Conservation (phyloP, 2,329 filamentous ascomycete species). For the Colletotrichum costaricense region DNA sequence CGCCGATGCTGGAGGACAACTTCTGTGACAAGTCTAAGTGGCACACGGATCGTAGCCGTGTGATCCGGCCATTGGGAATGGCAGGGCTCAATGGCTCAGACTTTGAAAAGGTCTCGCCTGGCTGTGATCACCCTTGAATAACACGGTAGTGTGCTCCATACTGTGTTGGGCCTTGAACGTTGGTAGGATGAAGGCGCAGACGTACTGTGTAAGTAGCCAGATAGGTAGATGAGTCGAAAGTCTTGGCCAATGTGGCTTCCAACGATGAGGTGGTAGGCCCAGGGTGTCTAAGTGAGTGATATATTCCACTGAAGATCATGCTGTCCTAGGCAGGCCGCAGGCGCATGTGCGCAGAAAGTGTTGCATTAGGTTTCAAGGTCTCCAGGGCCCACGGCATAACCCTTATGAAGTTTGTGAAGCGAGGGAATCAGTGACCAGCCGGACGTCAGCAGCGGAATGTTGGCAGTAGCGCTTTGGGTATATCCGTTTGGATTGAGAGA, state of each 20-base stretch:
- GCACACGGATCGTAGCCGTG: constrained; percentile 1
- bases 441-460: background rate
- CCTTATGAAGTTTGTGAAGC: background rate
- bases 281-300: background rate
- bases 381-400: background rate
- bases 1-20: background rate
- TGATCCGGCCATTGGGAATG: background rate
- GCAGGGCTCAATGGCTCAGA: background rate
- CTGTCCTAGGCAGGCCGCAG: background rate
- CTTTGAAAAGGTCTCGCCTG: background rate
- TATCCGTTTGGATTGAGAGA: background rate
- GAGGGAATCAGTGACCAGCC: background rate
- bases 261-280: background rate
- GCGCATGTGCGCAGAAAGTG: background rate
- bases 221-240: background rate
- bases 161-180: too few relatives aligned
- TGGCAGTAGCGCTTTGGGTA: background rate
- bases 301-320: constrained; percentile 7
- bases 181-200: too few relatives aligned
- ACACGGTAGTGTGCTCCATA: background rate
- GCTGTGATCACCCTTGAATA: background rate
- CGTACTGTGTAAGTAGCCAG: background rate
- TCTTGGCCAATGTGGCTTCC: constrained; percentile 14
- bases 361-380: constrained; percentile 10
- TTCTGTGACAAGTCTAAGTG: background rate